Percentiles rank a stretch among this genome's conserved stretches.
phyloP scores from a whole-genome alignment of 2,329 filamentous ascomycete genomes.

The Lasiodiplodia sp. region DNA sequence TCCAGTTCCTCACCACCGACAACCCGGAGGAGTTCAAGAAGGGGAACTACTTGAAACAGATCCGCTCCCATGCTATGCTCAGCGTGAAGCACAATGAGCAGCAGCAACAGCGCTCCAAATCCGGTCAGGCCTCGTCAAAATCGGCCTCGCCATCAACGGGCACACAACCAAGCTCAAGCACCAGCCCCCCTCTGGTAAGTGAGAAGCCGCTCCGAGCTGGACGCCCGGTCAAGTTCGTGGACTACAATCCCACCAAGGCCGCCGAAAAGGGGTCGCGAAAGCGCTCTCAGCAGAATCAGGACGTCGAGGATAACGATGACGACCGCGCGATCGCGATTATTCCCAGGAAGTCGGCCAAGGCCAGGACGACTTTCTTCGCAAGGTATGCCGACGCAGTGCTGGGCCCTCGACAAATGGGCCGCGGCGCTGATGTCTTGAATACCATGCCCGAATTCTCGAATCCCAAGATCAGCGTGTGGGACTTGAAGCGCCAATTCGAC shows the following conservation, averaged over 20 bases:
- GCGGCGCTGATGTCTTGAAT: conserved; percentile 18
- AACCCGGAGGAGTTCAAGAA: conserved; percentile 31
- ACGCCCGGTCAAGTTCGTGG: conserved; percentile 25
- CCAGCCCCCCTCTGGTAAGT: not conserved
- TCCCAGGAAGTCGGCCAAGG: conserved; percentile 7
- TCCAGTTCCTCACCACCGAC: conserved; percentile 30
- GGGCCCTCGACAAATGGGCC: conserved; percentile 16
- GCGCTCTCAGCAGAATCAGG: conserved; percentile 7
- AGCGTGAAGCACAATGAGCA: conserved; percentile 28
- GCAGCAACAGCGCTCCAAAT: conserved; percentile 18
- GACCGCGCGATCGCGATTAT: conserved; percentile 12
- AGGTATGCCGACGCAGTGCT: conserved; percentile 24
- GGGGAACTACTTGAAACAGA: conserved; percentile 28
- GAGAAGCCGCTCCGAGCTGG: not conserved
- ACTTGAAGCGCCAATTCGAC: conserved; percentile 29
- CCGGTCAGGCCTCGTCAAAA: not conserved
- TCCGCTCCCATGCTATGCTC: conserved; percentile 31
- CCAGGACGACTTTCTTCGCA: conserved; percentile 16
- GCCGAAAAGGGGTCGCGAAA: conserved; percentile 21
- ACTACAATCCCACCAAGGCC: conserved; percentile 20
- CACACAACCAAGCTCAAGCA: conserved; percentile 2
- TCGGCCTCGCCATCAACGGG: not conserved
- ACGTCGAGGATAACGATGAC: conserved; percentile 7
- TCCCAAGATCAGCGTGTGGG: conserved; percentile 30
- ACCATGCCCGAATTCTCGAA: conserved; percentile 27